A percentile compares a stretch with the other conserved stretches of the same genome.
These are phyloP conservation scores for Penicillium sp. DNA, from an alignment of 2,329 filamentous ascomycete species.

Conservation along the genomic window DNA sequence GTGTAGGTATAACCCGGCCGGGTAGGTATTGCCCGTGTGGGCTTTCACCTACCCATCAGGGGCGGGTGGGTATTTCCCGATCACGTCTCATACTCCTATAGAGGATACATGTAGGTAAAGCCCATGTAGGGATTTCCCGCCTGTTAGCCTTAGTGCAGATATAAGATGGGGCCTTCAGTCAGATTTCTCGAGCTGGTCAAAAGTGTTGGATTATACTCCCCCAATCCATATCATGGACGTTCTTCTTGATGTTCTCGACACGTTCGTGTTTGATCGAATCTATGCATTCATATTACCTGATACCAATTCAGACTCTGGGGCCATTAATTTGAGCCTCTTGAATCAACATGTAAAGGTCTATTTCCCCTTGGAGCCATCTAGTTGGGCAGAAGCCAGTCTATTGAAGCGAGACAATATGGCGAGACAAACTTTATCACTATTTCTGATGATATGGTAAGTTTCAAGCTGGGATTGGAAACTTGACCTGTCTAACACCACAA, in stretches of 20 bases:
- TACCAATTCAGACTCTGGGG: not conserved
- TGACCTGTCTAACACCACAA: not conserved
- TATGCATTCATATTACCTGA: slow-evolving; percentile 62
- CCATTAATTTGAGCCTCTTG: slow-evolving; percentile 9
- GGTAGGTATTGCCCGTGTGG: slow-evolving; percentile 14
- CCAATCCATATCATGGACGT: slow-evolving; percentile 73
- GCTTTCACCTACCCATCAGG: not conserved
- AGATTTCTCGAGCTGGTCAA: not conserved
- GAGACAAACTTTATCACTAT: slow-evolving; percentile 38
- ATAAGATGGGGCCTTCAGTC: slow-evolving; percentile 8
- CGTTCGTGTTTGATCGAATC: slow-evolving; percentile 74
- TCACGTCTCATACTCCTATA: slow-evolving; percentile 9
- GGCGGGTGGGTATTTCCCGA: not conserved
- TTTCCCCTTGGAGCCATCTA: slow-evolving; percentile 34
- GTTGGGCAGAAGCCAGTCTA: slow-evolving; percentile 35
- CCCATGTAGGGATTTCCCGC: slow-evolving; percentile 19
- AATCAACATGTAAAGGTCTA: slow-evolving; percentile 39
- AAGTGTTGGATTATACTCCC: not conserved
- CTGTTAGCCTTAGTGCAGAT: slow-evolving; percentile 7
- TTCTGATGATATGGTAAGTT: slow-evolving; percentile 38
- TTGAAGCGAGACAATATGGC: slow-evolving; percentile 40
- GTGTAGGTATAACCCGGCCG: slow-evolving; percentile 24
- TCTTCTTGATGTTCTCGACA: slow-evolving; percentile 79
- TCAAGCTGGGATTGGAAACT: not conserved
- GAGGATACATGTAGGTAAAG: slow-evolving; percentile 19